Conservation (phyloP, 129 eudicot species). For the Flaveria sonorensis region DNA sequence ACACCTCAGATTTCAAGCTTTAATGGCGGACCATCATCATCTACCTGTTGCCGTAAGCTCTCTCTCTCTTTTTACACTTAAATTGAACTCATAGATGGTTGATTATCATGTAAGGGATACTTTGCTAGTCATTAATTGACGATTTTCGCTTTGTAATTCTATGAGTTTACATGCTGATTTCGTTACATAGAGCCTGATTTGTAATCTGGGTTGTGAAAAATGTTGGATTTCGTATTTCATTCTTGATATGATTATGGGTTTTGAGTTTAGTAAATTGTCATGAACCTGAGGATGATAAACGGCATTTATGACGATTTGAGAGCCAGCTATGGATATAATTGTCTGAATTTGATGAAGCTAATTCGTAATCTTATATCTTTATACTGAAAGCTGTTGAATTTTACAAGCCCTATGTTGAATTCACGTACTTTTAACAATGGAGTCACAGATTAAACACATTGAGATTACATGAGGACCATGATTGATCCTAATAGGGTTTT, state of each 20-base stretch:
- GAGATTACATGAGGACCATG: too few species aligned
- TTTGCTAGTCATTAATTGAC: not conserved
- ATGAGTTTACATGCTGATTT: not conserved
- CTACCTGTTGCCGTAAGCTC: conserved; percentile 23
- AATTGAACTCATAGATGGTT: conserved; percentile 2
- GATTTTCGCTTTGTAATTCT: not conserved
- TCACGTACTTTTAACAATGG: conserved; percentile 9
- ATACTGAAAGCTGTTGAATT: conserved; percentile 1
- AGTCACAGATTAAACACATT: too few species aligned
- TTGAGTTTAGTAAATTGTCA: conserved; percentile 20
- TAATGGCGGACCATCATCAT: conserved; percentile 28
- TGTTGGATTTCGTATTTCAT: not conserved
- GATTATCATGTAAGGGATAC: conserved; percentile 11
- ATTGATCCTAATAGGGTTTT: too few species aligned
- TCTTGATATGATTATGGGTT: not conserved
- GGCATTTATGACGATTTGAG: not conserved
- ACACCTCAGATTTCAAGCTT: conserved; percentile 38
- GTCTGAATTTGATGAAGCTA: not conserved
- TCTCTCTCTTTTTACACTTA: conserved; percentile 15
- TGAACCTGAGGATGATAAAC: conserved; percentile 18
- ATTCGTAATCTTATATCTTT: conserved; percentile 5
- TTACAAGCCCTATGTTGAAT: not conserved
- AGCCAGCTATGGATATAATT: not conserved
- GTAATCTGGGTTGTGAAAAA: not conserved
- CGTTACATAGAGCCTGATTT: not conserved